Conservation (phyloP, 192 early-diverging fungal genomes). For the Diversispora eburnea region DNA sequence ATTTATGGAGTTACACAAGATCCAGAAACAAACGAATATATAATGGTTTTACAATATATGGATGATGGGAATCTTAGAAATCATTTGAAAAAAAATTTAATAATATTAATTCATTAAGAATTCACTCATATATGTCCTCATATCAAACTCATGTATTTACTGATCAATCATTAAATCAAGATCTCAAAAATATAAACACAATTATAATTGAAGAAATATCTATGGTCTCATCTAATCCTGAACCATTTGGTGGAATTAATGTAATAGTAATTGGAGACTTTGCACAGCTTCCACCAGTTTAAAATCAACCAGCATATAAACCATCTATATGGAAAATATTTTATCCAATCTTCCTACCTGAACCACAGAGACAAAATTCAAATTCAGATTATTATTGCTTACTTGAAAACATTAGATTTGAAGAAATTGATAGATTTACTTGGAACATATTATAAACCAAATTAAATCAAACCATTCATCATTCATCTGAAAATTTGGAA, state of each 20-base stretch:
- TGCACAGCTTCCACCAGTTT: slow-evolving; percentile 1
- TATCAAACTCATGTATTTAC: too few relatives aligned
- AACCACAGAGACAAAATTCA: not conserved
- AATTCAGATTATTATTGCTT: slow-evolving; percentile 1
- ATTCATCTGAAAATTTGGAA: not conserved
- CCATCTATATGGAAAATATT: slow-evolving; percentile 14
- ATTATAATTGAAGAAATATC: too few relatives aligned
- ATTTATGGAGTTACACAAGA: too few relatives aligned
- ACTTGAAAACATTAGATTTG: not conserved
- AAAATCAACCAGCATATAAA: not conserved
- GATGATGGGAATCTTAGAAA: too few relatives aligned
- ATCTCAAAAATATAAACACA: too few relatives aligned
- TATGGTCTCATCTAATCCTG: too few relatives aligned
- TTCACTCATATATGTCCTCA: too few relatives aligned
- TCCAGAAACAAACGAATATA: too few relatives aligned
- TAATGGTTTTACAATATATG: too few relatives aligned
- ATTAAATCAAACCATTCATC: not conserved
- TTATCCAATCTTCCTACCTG: not conserved
- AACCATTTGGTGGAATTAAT: slow-evolving; percentile 6
- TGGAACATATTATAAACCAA: not conserved
- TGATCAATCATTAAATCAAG: too few relatives aligned
- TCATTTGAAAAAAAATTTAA: too few relatives aligned
- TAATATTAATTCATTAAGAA: too few relatives aligned
- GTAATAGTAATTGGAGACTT: not conserved
- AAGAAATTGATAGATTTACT: not conserved